These are phyloP conservation scores for Hortiboletus rubellus DNA, from an alignment of 1,284 basidiomycete genomes.

Conservation along the genomic window DNA sequence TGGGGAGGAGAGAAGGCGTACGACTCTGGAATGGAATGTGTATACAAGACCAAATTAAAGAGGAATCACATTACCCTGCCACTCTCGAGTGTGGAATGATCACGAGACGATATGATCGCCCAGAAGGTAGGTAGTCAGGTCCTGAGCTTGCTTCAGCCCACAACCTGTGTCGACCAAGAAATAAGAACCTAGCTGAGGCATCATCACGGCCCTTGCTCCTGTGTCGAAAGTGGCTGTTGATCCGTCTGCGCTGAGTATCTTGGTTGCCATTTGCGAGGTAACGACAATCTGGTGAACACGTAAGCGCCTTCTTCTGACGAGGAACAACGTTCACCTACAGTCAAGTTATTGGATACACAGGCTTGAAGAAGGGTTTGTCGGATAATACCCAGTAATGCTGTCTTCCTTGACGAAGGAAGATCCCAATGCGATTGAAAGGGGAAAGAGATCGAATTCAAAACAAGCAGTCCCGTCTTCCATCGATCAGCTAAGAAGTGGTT, in stretches of 20 bases:
- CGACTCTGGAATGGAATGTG: slow-evolving; percentile 24
- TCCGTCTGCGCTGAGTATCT: slow-evolving; percentile 62
- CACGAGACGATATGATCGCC: slow-evolving; percentile 35
- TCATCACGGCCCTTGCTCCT: slow-evolving; percentile 59
- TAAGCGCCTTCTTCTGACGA: slow-evolving; percentile 1
- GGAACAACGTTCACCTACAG: slow-evolving; percentile 40
- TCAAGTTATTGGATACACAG: slow-evolving; percentile 49
- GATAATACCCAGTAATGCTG: slow-evolving; percentile 48
- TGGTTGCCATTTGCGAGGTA: slow-evolving; percentile 69
- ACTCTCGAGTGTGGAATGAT: slow-evolving; percentile 31
- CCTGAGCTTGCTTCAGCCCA: slow-evolving; percentile 25
- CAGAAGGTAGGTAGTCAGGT: slow-evolving; percentile 37
- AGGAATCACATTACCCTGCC: slow-evolving; percentile 33
- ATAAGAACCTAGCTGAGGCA: slow-evolving; percentile 58
- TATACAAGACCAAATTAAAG: slow-evolving; percentile 7
- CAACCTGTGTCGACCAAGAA: slow-evolving; percentile 6
- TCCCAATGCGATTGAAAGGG: slow-evolving; percentile 54
- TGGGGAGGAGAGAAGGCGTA: slow-evolving; percentile 36
- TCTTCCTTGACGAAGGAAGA: slow-evolving; percentile 41
- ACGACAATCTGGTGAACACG: slow-evolving; percentile 50
- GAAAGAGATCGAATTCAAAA: slow-evolving; percentile 66
- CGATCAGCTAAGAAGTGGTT: slow-evolving; percentile 13
- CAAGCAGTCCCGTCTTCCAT: slow-evolving; percentile 52
- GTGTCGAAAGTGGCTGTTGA: slow-evolving; percentile 61
- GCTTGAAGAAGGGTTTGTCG: slow-evolving; percentile 53